phyloP scores from a whole-genome alignment of 1,284 basidiomycete species.

The Cutaneotrichosporon sp. region DNA sequence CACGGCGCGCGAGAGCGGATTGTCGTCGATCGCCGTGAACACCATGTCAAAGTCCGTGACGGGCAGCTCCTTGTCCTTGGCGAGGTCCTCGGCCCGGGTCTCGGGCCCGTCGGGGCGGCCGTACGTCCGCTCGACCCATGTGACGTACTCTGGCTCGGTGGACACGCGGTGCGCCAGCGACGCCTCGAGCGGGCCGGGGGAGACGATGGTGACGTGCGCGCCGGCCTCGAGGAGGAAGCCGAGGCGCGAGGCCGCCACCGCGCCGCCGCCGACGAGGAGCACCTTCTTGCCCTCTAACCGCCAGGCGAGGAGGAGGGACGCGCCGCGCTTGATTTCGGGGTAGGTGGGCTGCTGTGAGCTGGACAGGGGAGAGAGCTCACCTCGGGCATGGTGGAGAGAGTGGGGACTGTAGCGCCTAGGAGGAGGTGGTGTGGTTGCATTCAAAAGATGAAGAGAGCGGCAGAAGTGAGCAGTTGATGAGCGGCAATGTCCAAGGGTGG shows the following conservation, averaged over 20 bases:
- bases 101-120: conserved; percentile 18
- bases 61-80: conserved; percentile 29
- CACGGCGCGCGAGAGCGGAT: conserved; percentile 67
- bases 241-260: conserved; percentile 59
- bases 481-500: not conserved
- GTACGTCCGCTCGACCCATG: conserved; percentile 71
- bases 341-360: conserved; percentile 11
- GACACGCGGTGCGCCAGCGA: conserved; percentile 53
- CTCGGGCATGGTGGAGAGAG: not conserved
- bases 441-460: too few species aligned
- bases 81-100: conserved; percentile 23
- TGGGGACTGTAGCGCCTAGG: not conserved
- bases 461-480: not conserved
- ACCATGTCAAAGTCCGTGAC: conserved; percentile 75
- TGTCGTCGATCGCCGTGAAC: conserved; percentile 90
- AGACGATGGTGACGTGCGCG: conserved; percentile 54
- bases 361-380: not conserved
- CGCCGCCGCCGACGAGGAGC: conserved; percentile 60
- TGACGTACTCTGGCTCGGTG: conserved; percentile 61
- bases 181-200: conserved; percentile 56
- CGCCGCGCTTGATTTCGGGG: conserved; percentile 45
- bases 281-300: conserved; percentile 57
- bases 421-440: not conserved
- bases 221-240: conserved; percentile 55
- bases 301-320: conserved; percentile 58